These are phyloP conservation scores for Vigna radiata DNA, from an alignment of 306 rosid species.

Conservation along the genomic window DNA sequence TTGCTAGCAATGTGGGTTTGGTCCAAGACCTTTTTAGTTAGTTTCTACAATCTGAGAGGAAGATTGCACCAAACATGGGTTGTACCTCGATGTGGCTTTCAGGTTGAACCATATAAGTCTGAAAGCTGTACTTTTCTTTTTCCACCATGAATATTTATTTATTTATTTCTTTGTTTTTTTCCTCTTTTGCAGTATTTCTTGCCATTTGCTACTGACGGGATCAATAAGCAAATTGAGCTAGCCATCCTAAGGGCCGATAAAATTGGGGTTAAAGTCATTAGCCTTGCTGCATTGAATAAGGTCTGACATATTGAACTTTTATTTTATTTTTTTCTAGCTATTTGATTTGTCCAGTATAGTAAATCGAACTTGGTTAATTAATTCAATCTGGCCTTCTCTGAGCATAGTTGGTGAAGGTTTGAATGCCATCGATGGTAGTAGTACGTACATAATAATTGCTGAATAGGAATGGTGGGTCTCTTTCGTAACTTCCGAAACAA, in stretches of 20 bases:
- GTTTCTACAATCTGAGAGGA: constrained; percentile 70
- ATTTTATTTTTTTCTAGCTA: neutral
- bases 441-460: constrained; percentile 36
- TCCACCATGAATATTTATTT: neutral
- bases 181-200: constrained; percentile 72
- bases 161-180: neutral
- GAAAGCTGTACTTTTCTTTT: neutral
- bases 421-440: constrained; percentile 24
- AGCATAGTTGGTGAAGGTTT: constrained; percentile 51
- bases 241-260: constrained; percentile 91
- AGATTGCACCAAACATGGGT: constrained; percentile 89
- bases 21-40: constrained; percentile 69
- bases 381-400: constrained; percentile 38
- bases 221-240: constrained; percentile 83
- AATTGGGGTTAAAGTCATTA: constrained; percentile 87
- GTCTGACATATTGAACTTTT: constrained; percentile 52
- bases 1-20: constrained; percentile 82
- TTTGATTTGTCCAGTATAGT: neutral
- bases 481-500: neutral
- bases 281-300: constrained; percentile 98
- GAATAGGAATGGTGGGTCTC: constrained; percentile 24
- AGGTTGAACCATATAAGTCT: constrained; percentile 52
- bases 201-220: constrained; percentile 89
- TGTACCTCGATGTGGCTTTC: constrained; percentile 89
- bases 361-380: constrained; percentile 6